phyloP scores from a whole-genome alignment of 805 yeast genomes.

The Nakazawaea ishiwadae region DNA sequence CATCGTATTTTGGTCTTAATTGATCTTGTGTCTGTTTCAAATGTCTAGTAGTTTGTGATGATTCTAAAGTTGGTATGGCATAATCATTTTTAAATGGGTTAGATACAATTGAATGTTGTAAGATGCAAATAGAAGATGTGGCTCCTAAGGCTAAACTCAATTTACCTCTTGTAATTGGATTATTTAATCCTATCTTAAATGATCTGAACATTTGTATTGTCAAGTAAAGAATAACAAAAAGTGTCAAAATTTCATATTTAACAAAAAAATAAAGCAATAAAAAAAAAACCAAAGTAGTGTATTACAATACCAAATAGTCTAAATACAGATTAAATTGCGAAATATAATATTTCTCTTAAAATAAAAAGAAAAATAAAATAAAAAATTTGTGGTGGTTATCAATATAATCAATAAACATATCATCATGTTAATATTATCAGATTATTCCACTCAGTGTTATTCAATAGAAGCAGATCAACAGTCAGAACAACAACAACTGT shows the following conservation, averaged over 20 bases:
- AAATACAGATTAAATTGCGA: neutral
- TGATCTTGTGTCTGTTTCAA: conserved; percentile 18
- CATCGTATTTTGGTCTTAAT: conserved; percentile 26
- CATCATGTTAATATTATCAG: conserved; percentile 10
- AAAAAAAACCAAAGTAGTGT: too few species aligned
- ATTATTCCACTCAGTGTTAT: neutral
- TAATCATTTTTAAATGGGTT: conserved; percentile 6
- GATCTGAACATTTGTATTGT: neutral
- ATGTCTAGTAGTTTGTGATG: too few species aligned
- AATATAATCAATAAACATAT: neutral
- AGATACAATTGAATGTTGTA: neutral
- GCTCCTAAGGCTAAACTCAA: neutral
- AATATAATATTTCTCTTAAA: too few species aligned
- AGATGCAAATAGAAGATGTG: neutral
- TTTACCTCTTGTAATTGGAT: neutral
- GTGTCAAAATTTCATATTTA: neutral
- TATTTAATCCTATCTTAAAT: neutral
- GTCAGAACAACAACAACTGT: neutral
- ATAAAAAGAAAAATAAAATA: neutral
- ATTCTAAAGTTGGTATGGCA: too few species aligned
- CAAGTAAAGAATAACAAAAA: neutral
- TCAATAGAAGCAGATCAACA: neutral
- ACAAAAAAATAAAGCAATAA: neutral
- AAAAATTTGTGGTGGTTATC: too few species aligned
- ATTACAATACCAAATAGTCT: too few species aligned